Base-by-base conservation (phyloP, 2,329 filamentous ascomycete species). In the Monosporascus sp. region DNA sequence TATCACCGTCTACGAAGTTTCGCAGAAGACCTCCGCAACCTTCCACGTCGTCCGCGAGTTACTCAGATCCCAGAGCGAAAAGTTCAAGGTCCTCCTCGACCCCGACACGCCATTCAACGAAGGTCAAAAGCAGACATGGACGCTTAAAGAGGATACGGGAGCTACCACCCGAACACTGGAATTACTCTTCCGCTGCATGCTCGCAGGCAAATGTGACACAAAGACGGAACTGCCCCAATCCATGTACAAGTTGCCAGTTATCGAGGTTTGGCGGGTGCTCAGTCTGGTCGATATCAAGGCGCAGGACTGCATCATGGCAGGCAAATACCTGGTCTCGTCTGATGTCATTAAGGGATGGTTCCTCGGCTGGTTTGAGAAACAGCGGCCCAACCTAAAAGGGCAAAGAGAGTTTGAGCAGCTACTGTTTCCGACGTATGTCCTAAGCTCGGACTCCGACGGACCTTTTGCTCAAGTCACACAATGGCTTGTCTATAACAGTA, bases 381-480 rank as follows among this genome's bases (percentile, higher is more conserved):
- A 43, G n/a, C 40, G 1, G 4, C 51, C 17, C 19, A 26, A 16
- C 1, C 48, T 46, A 34, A 17, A 3, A 17, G 27, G 7, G 1
- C 47, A 49, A 49, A 47, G 45, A 6, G 17, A 48, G 3, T 54
- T 48, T 19, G 36, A 49, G 24, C 9, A 34, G 11, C 31, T 52
- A 7, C 53, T 55, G 7, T 55, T 44, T 41, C 53, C 53, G 16
- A n/a, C 45, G 1, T 34, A 47, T 36, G 19, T 41, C 8, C 6
- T 55, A 31, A 2, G 24, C 11, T 34, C 31, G 5, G 31, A 34
- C 9, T 9, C 19, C 8, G 14, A 11, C 2, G 20, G 22, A 2
- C n/a, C 5, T 5, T 55, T 55, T 41, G 19, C 26, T 31, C 3
- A 16, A 2, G 36, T 49, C 11, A 52, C 53, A 5, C 45, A 36